Base-by-base conservation (phyloP, 2,329 filamentous ascomycete genomes). In the Acarospora socialis region DNA sequence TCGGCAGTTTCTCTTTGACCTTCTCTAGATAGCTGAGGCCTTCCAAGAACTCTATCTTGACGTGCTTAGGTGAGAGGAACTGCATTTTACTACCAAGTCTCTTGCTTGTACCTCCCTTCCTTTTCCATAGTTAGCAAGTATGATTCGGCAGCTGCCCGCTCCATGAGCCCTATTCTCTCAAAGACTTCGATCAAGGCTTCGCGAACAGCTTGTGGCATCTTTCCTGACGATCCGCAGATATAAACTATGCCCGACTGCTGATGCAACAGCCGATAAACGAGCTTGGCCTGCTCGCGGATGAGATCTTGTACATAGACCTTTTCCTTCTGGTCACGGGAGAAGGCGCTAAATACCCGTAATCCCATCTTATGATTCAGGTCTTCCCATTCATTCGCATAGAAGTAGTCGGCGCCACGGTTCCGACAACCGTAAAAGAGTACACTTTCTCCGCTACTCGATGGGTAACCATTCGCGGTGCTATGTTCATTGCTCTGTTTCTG, bases 391-490 rank as follows among this genome's bases (percentile, higher is more conserved):
- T 75, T 54, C 4, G 63, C 54, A 51, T 90, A 98, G 57, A 84
- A 86, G 55, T 72, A 94, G 51, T 98, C 90, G 0, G 77, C 70
- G 0, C 59, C 46, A 7, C 63, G 57, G 46, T 81, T 92, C 19
- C 90, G 75, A 42, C 81, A 83, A 7, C 90, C 90, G 43, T 83
- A 95, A 54, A 95, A 77, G 2, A 98, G 62, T 1, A 81, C 45
- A 3, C 65, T 65, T 0, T 61, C 58, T 4, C 60, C 63, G 3
- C n/a, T 15, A 17, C 17, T 28, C 16, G 54, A 21, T 7, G 9
- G 19, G 15, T 22, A 8, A 23, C 16, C 45, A 24, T 52, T 47
- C 3, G 46, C 36, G 2, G 44, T 42, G 0, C 46, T 48, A 12
- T 56, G 36, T 15, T 50, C 43, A 9, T 48, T 37, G 18, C 46